These are phyloP conservation scores for Eucalyptus sp. DNA, from an alignment of 345 rosid species.

Conservation along the genomic window DNA sequence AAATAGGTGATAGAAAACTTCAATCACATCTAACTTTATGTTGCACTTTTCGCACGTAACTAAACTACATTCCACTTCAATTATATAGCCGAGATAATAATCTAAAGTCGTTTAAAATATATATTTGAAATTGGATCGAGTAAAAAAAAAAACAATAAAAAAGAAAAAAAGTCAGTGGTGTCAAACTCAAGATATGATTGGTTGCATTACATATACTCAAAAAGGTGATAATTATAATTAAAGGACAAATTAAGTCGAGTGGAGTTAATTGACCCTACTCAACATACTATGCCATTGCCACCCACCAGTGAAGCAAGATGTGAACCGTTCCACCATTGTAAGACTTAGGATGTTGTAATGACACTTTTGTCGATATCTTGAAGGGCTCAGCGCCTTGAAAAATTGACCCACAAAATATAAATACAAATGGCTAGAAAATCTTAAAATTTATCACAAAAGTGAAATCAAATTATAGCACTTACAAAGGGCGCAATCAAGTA, in stretches of 20 bases:
- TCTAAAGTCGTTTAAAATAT: neutral
- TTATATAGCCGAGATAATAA: neutral
- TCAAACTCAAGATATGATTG: neutral
- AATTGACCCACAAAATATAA: no score
- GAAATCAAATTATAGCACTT: neutral
- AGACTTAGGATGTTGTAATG: neutral
- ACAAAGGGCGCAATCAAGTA: neutral
- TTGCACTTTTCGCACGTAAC: neutral
- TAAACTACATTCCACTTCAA: neutral
- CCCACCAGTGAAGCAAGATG: neutral
- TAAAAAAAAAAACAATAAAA: neutral
- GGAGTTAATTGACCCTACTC: neutral
- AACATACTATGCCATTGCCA: neutral
- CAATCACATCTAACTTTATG: neutral
- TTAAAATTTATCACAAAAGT: neutral
- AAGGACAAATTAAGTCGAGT: neutral
- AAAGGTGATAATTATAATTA: neutral
- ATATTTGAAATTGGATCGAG: neutral
- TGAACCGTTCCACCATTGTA: neutral
- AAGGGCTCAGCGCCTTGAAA: rapidly evolving
- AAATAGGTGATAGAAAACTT: neutral
- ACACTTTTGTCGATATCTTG: neutral
- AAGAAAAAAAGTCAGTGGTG: neutral
- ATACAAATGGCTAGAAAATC: neutral
- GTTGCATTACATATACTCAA: neutral